A percentile compares a stretch with the other conserved stretches of the same genome.
phyloP scores from a whole-genome alignment of 2,329 filamentous ascomycete genomes.

The Fusarium udum region DNA sequence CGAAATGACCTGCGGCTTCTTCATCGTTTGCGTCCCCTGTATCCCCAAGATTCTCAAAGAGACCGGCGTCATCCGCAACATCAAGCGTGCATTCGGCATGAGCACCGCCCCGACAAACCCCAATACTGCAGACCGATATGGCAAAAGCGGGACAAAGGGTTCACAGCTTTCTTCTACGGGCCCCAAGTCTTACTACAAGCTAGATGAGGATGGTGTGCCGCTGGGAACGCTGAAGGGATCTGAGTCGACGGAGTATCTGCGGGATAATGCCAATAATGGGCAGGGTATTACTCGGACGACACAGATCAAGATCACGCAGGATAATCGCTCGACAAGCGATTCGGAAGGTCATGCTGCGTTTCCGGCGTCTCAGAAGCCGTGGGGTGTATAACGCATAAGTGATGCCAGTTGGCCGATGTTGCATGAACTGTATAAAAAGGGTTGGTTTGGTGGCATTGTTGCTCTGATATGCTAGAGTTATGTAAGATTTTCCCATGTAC shows the following conservation, averaged over 20 bases:
- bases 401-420: background rate
- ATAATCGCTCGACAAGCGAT: background rate
- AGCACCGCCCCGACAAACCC: background rate
- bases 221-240: background rate
- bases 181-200: background rate
- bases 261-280: background rate
- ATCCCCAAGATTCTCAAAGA: slow-evolving; percentile 24
- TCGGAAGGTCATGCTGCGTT: background rate
- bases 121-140: background rate
- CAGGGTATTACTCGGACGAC: background rate
- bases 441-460: background rate
- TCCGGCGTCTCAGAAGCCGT: background rate
- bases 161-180: background rate
- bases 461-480: background rate
- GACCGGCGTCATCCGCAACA: slow-evolving; percentile 19
- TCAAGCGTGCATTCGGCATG: slow-evolving; percentile 36
- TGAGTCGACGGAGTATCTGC: background rate
- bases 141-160: background rate
- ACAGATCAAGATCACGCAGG: background rate
- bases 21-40: slow-evolving; percentile 5
- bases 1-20: slow-evolving; percentile 16
- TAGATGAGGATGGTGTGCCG: background rate
- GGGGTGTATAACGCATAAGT: background rate
- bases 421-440: background rate
- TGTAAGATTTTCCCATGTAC: background rate